These are phyloP conservation scores for Cyphellophora europaea DNA, from an alignment of 2,329 filamentous ascomycete genomes.

Conservation along the genomic window DNA sequence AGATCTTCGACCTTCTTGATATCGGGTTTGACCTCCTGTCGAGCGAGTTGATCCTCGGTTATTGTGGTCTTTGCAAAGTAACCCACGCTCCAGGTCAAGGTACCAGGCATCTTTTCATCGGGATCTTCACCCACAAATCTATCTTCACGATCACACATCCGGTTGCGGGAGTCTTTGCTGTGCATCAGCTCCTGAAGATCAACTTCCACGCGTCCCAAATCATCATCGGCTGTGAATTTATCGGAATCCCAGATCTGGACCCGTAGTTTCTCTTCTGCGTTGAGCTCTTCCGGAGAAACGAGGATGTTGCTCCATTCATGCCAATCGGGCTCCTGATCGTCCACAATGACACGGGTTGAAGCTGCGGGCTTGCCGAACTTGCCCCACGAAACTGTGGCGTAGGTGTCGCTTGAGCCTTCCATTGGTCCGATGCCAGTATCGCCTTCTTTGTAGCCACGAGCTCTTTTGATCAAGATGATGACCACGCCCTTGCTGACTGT, in stretches of 20 bases:
- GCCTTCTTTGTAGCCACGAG: slow-evolving; percentile 62
- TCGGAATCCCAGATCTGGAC: slow-evolving; percentile 71
- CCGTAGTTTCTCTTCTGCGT: slow-evolving; percentile 60
- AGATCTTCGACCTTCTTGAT: slow-evolving; percentile 51
- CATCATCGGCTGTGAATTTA: slow-evolving; percentile 62
- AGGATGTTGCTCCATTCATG: slow-evolving; percentile 61
- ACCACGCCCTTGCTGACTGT: slow-evolving; percentile 56
- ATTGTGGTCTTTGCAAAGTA: slow-evolving; percentile 62
- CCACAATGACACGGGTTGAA: slow-evolving; percentile 55
- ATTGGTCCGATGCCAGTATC: slow-evolving; percentile 54
- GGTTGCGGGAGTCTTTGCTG: slow-evolving; percentile 48
- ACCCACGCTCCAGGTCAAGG: slow-evolving; percentile 59
- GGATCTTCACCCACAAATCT: slow-evolving; percentile 56
- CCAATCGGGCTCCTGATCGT: slow-evolving; percentile 61
- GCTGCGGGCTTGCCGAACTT: slow-evolving; percentile 65
- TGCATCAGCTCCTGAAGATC: slow-evolving; percentile 58
- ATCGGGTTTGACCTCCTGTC: slow-evolving; percentile 51
- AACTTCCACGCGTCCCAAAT: slow-evolving; percentile 63
- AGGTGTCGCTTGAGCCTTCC: slow-evolving; percentile 58
- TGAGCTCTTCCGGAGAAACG: slow-evolving; percentile 61
- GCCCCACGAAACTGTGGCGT: slow-evolving; percentile 65
- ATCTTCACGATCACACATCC: slow-evolving; percentile 54
- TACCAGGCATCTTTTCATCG: slow-evolving; percentile 60
- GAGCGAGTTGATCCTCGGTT: slow-evolving; percentile 50
- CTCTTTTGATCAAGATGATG: slow-evolving; percentile 56